A percentile compares a stretch with the other conserved stretches of the same genome.
phyloP scores from a whole-genome alignment of 495 filamentous ascomycete genomes.

The Sphaerosporella brunnea region DNA sequence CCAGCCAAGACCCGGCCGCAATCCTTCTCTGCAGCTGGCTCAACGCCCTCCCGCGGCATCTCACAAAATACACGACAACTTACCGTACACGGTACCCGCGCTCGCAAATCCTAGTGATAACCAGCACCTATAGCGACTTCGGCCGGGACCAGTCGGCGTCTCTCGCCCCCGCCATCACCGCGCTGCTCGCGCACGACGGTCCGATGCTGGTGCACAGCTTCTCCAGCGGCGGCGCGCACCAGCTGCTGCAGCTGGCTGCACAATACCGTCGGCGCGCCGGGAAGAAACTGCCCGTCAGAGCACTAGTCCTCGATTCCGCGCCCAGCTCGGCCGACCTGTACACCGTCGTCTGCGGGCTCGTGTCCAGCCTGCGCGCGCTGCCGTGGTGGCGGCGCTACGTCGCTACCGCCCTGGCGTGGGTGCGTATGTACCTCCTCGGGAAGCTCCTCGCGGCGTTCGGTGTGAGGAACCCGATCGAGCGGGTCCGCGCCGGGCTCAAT shows the following conservation, averaged over 20 bases:
- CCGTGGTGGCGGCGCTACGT: neutral
- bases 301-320: neutral
- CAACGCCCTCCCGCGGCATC: neutral
- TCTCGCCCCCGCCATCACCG: neutral
- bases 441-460: neutral
- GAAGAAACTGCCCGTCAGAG: neutral
- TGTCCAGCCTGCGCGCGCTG: neutral
- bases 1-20: neutral
- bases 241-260: neutral
- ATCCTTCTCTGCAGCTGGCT: conserved; percentile 1
- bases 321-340: neutral
- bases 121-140: neutral
- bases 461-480: neutral
- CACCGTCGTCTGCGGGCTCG: neutral
- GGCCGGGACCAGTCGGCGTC: neutral
- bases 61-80: neutral
- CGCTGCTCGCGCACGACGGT: neutral
- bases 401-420: neutral
- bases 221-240: neutral
- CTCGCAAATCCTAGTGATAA: neutral
- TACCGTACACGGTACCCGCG: neutral
- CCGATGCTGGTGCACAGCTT: neutral
- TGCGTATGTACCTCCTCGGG: neutral
- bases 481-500: neutral
- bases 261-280: neutral